phyloP scores from a whole-genome alignment of 768 basidiomycete species.

The Asterophora parasitica region DNA sequence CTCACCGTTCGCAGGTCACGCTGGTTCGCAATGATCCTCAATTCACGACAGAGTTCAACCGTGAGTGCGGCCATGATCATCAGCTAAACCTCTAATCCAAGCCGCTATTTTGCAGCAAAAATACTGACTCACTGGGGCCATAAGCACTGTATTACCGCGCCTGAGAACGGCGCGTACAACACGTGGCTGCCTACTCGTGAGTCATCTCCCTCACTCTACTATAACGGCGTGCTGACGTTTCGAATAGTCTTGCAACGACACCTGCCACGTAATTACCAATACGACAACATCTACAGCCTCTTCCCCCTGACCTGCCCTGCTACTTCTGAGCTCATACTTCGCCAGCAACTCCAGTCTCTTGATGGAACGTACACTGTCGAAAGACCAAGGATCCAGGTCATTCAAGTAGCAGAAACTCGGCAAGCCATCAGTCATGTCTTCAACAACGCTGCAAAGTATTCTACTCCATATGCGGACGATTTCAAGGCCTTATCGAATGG shows the following conservation, averaged over 20 bases:
- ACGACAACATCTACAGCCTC: slow-evolving; percentile 20
- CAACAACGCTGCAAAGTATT: slow-evolving; percentile 13
- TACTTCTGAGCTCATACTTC: neutral
- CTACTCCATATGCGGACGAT: slow-evolving; percentile 13
- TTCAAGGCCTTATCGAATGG: slow-evolving; percentile 15
- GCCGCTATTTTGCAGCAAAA: neutral
- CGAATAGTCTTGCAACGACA: slow-evolving; percentile 21
- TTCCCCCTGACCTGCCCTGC: slow-evolving; percentile 19
- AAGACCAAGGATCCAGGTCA: slow-evolving; percentile 5
- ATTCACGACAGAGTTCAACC: slow-evolving; percentile 13
- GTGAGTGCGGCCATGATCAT: slow-evolving; percentile 1
- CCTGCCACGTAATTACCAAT: slow-evolving; percentile 18
- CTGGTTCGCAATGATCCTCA: slow-evolving; percentile 19
- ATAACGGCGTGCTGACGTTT: neutral
- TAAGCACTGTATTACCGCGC: slow-evolving; percentile 13
- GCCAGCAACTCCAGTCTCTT: neutral
- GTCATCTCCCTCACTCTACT: neutral
- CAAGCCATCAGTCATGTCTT: slow-evolving; percentile 18
- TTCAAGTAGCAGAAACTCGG: slow-evolving; percentile 11
- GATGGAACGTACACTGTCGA: slow-evolving; percentile 7
- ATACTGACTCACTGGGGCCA: slow-evolving; percentile 19
- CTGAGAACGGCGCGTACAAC: slow-evolving; percentile 17
- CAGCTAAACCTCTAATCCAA: neutral
- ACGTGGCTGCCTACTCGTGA: slow-evolving; percentile 19
- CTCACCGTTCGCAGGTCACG: slow-evolving; percentile 13